A percentile compares a stretch with the other conserved stretches of the same genome.
Conservation (phyloP, 208 protist species). For the Leishmania mexicana region DNA sequence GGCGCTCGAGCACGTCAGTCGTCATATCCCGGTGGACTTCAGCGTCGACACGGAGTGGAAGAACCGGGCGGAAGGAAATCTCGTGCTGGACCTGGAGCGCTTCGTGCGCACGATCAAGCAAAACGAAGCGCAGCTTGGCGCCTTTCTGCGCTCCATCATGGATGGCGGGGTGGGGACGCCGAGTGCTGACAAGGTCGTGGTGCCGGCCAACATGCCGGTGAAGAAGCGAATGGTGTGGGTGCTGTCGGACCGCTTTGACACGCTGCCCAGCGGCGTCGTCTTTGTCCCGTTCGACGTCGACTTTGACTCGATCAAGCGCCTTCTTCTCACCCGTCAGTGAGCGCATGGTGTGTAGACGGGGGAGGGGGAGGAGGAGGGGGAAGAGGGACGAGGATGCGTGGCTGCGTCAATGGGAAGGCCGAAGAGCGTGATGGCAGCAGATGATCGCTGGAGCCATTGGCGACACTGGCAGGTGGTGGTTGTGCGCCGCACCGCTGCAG, state of each 20-base stretch:
- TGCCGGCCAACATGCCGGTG: conserved; percentile 25
- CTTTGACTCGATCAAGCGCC: conserved; percentile 75
- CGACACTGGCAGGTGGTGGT: background rate
- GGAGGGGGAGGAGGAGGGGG: background rate
- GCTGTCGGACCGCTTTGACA: conserved; percentile 75
- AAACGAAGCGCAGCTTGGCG: conserved; percentile 55
- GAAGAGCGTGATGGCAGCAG: background rate
- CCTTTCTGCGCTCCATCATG: conserved; percentile 54
- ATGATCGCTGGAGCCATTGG: background rate
- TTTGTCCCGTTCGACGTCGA: conserved; percentile 85
- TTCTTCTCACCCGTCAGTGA: conserved; percentile 47
- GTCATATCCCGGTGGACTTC: conserved; percentile 80
- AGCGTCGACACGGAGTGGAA: conserved; percentile 85
- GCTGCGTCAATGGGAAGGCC: background rate
- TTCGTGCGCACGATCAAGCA: conserved; percentile 73
- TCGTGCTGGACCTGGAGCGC: conserved; percentile 52
- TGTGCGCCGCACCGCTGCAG: background rate
- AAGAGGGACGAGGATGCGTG: too few species aligned
- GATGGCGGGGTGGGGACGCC: conserved; percentile 1
- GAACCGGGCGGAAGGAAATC: conserved; percentile 62
- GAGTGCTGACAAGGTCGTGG: conserved; percentile 22
- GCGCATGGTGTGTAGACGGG: background rate
- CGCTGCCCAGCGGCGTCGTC: conserved; percentile 79
- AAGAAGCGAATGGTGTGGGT: conserved; percentile 86
- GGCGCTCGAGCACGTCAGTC: conserved; percentile 68